phyloP scores from a whole-genome alignment of 345 rosid genomes.

The Cardamine resedifolia region DNA sequence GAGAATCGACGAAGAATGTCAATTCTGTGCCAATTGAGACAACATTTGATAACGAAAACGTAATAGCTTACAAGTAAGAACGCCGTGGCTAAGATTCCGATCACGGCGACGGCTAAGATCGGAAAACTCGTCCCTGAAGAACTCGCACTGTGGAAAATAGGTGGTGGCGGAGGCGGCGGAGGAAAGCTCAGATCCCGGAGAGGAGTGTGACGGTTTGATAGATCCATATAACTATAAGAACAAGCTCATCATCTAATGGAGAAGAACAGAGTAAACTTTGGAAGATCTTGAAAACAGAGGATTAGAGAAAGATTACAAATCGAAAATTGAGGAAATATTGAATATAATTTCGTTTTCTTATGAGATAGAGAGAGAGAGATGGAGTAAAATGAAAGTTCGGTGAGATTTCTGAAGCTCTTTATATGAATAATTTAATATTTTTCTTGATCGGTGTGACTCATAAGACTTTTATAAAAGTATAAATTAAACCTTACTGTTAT shows the following conservation, averaged over 20 bases:
- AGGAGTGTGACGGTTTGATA: conserved; percentile 5
- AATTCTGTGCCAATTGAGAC: conserved; percentile 78
- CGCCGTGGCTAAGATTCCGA: conserved; percentile 82
- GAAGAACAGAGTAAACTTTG: background rate
- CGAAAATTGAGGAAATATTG: background rate
- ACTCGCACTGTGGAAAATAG: background rate
- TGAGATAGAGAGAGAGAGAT: background rate
- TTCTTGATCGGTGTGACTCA: conserved; percentile 28
- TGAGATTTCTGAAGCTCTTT: conserved; percentile 26
- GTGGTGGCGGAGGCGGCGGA: conserved; percentile 15
- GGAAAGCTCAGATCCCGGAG: conserved; percentile 20
- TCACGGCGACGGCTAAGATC: conserved; percentile 67
- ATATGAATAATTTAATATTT: conserved; percentile 1
- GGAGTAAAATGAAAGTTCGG: conserved; percentile 31
- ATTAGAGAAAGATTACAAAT: background rate
- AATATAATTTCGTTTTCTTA: background rate
- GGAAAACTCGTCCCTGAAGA: conserved; percentile 42
- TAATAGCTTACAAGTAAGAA: conserved; percentile 86
- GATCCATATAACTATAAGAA: conserved; percentile 26
- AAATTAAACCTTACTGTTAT: background rate
- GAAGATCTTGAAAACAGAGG: conserved; percentile 11
- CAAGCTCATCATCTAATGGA: conserved; percentile 20
- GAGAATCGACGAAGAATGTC: conserved; percentile 63
- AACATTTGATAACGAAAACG: conserved; percentile 81
- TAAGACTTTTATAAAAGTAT: background rate